A percentile compares a stretch with the other conserved stretches of the same genome.
phyloP scores from a whole-genome alignment of 331 rosid genomes.

The Rhamnella rubrinervis region DNA sequence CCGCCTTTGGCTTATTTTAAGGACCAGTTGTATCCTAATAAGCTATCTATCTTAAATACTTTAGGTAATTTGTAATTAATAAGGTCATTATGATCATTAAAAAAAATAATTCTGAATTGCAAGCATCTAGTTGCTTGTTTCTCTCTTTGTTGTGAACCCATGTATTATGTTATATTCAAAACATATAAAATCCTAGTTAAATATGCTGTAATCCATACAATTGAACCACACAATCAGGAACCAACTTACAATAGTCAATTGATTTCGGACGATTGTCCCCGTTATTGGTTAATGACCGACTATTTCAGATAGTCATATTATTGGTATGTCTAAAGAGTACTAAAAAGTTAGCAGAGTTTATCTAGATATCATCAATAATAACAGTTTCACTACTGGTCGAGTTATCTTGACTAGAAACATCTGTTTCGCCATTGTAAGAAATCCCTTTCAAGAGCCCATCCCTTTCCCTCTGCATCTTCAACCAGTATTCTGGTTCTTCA shows the following conservation, averaged over 20 bases:
- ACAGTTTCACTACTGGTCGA: background rate
- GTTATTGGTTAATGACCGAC: background rate
- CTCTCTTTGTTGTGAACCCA: background rate
- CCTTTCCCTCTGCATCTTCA: constrained; percentile 38
- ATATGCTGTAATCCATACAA: too few species aligned
- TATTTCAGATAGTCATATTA: background rate
- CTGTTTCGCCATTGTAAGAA: constrained; percentile 12
- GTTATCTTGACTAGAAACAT: constrained; percentile 14
- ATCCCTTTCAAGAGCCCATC: constrained; percentile 30
- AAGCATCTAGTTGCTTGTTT: too few species aligned
- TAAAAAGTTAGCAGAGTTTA: constrained; percentile 2
- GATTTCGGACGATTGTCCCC: too few species aligned
- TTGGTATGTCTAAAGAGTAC: background rate
- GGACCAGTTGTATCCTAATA: too few species aligned
- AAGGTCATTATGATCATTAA: background rate
- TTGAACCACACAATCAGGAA: too few species aligned
- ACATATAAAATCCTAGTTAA: too few species aligned
- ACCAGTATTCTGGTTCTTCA: constrained; percentile 40
- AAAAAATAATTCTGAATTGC: background rate
- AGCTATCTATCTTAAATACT: too few species aligned
- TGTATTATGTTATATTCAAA: too few species aligned
- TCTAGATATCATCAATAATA: constrained; percentile 3
- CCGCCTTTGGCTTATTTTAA: too few species aligned
- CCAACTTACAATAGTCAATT: background rate
- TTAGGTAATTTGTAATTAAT: too few species aligned